phyloP scores from a whole-genome alignment of 192 early-diverging fungal species.

The Dimargaris cristalligena region DNA sequence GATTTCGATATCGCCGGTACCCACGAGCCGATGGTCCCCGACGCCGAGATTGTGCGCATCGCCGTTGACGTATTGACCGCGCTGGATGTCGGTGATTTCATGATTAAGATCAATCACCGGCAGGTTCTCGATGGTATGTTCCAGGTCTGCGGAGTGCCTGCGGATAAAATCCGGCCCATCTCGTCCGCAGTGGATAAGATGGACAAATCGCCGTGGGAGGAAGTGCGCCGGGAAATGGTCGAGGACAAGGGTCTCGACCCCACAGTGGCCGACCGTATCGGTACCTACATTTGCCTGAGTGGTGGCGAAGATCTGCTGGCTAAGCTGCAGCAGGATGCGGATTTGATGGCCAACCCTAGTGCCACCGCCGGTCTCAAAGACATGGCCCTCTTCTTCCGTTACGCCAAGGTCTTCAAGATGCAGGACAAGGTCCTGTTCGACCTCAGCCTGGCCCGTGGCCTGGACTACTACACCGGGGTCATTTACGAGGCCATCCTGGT shows the following conservation, averaged over 20 bases:
- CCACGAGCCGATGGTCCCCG: constrained; percentile 94
- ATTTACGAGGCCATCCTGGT: constrained; percentile 88
- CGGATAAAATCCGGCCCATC: constrained; percentile 71
- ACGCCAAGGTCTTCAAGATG: constrained; percentile 66
- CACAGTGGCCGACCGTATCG: constrained; percentile 77
- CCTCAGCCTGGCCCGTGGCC: constrained; percentile 83
- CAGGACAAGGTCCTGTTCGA: constrained; percentile 66
- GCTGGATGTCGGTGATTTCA: constrained; percentile 77
- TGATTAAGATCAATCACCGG: constrained; percentile 92
- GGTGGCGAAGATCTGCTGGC: constrained; percentile 64
- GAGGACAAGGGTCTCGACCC: constrained; percentile 75
- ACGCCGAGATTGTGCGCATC: constrained; percentile 74
- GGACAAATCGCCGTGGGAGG: constrained; percentile 90
- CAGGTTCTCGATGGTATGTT: constrained; percentile 97
- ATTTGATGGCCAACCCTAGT: constrained; percentile 42
- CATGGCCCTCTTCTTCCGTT: constrained; percentile 69
- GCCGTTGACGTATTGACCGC: constrained; percentile 61
- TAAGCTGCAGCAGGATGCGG: constrained; percentile 42
- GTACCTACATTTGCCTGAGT: constrained; percentile 72
- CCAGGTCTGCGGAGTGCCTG: constrained; percentile 84
- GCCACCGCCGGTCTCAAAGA: constrained; percentile 71
- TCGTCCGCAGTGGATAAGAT: constrained; percentile 98
- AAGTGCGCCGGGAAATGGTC: constrained; percentile 87
- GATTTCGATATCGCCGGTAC: constrained; percentile 95
- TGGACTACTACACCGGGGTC: constrained; percentile 98